Conservation (phyloP, 495 filamentous ascomycete species). For the Podospora sp. region DNA sequence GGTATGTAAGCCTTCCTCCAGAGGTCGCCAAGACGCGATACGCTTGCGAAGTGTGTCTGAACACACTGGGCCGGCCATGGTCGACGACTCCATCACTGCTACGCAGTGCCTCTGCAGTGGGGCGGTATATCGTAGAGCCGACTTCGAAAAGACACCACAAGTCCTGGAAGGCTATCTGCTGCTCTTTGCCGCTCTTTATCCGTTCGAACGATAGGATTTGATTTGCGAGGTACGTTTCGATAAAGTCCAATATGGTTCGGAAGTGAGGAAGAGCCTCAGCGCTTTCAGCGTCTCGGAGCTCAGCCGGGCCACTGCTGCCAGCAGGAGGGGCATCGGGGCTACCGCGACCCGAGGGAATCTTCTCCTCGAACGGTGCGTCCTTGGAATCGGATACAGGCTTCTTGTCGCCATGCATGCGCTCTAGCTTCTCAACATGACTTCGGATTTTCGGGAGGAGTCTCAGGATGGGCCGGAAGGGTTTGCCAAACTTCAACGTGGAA, state of each 20-base stretch:
- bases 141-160: conserved; percentile 30
- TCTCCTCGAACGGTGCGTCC: background rate
- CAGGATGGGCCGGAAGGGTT: conserved; percentile 15
- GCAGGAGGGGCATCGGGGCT: background rate
- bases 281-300: too few relatives aligned
- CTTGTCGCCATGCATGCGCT: background rate
- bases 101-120: background rate
- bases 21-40: conserved; percentile 12
- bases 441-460: background rate
- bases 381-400: background rate
- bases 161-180: conserved; percentile 21
- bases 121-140: conserved; percentile 20
- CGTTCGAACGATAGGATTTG: conserved; percentile 10
- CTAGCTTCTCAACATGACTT: conserved; percentile 8
- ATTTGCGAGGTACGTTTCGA: conserved; percentile 24
- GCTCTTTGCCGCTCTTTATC: conserved; percentile 1
- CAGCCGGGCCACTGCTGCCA: too few relatives aligned
- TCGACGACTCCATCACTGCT: background rate
- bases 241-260: conserved; percentile 11
- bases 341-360: too few relatives aligned
- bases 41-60: conserved; percentile 9
- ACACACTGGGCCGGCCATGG: background rate
- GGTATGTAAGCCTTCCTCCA: conserved; percentile 17
- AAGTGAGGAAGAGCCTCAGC: conserved; percentile 27
- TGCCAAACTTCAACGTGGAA: background rate